A percentile compares a stretch with the other conserved stretches of the same genome.
These are phyloP conservation scores for Suillus decipiens DNA, from an alignment of 768 basidiomycete species.

Conservation along the genomic window DNA sequence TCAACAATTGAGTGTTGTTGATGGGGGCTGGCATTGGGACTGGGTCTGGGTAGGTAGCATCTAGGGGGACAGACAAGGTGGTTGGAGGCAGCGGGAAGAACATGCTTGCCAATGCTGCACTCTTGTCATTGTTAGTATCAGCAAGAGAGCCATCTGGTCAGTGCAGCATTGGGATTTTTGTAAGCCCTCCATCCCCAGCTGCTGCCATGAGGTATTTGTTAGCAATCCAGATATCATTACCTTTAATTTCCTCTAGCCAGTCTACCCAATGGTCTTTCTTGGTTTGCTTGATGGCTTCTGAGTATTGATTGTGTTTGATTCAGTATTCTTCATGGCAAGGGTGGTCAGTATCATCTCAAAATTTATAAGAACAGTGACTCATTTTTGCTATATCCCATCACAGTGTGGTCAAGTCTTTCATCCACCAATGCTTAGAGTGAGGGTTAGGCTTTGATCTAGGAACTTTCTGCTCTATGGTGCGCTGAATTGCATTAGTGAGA, in stretches of 20 bases:
- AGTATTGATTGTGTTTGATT: slow-evolving; percentile 13
- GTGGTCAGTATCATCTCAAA: background rate
- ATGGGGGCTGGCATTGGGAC: slow-evolving; percentile 10
- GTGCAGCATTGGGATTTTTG: slow-evolving; percentile 12
- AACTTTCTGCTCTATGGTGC: background rate
- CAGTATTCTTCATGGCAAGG: slow-evolving; percentile 10
- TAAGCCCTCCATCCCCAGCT: background rate
- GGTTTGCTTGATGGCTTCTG: slow-evolving; percentile 10
- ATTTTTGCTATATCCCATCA: background rate
- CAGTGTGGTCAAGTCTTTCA: background rate
- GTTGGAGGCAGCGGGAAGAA: background rate
- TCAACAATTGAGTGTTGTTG: background rate
- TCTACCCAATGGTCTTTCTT: slow-evolving; percentile 24
- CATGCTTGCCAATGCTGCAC: background rate
- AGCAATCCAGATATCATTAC: slow-evolving; percentile 23
- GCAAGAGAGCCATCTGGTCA: background rate
- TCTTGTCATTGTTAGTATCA: slow-evolving; percentile 1
- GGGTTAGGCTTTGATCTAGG: background rate
- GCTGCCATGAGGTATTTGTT: slow-evolving; percentile 11
- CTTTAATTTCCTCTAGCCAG: slow-evolving; percentile 16
- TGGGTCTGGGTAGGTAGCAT: background rate
- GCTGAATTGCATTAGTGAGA: background rate
- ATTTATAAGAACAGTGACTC: background rate
- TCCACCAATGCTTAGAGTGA: background rate
- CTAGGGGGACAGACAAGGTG: background rate